Evolutionary conservation across 805 yeast genomes (phyloP).

Genomic region (Candida boleticola): DNA sequence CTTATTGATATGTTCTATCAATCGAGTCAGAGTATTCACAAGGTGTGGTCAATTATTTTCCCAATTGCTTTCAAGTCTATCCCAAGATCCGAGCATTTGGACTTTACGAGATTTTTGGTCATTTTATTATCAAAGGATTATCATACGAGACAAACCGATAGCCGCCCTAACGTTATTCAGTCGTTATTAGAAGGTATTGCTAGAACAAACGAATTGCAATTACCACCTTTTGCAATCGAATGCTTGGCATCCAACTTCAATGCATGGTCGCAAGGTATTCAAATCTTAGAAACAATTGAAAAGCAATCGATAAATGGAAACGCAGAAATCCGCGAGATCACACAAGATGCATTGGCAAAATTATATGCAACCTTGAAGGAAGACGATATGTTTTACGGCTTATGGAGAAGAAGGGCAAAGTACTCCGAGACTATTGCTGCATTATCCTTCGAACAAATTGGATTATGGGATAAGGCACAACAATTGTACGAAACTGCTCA

Average conservation of each 20-base stretch:
- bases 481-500: constrained; percentile 95
- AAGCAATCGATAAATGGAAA: constrained; percentile 59
- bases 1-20: constrained; percentile 78
- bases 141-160: constrained; percentile 85
- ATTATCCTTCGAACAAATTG: constrained; percentile 89
- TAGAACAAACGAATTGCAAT: constrained; percentile 63
- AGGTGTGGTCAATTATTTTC: constrained; percentile 81
- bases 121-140: constrained; percentile 84
- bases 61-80: constrained; percentile 76
- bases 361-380: constrained; percentile 86
- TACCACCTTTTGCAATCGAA: constrained; percentile 93
- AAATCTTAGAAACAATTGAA: constrained; percentile 74
- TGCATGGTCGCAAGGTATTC: constrained; percentile 88
- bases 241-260: constrained; percentile 83
- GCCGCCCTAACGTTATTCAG: constrained; percentile 83
- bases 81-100: constrained; percentile 76
- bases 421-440: constrained; percentile 93
- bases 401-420: constrained; percentile 96
- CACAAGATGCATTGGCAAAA: constrained; percentile 87
- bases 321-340: constrained; percentile 74
- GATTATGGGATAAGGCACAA: constrained; percentile 91
- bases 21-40: constrained; percentile 74
- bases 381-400: constrained; percentile 95
- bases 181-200: constrained; percentile 84
- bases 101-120: constrained; percentile 78